Evolutionary conservation across 2,329 filamentous ascomycete genomes (phyloP).

Genomic region (Talaromyces amestolkiae): DNA sequence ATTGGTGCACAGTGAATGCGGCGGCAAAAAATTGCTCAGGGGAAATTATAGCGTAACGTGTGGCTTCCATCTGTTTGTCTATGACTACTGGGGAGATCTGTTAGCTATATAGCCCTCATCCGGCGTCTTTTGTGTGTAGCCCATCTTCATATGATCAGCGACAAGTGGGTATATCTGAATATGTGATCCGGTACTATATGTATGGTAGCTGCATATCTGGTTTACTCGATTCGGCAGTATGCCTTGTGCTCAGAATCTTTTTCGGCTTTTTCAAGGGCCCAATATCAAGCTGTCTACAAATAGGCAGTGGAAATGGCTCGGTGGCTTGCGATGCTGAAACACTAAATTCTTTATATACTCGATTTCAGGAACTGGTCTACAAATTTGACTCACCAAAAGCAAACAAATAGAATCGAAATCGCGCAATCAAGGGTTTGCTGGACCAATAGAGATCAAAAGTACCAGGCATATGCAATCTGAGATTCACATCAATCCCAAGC

Average conservation of each 20-base stretch:
- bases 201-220: not conserved
- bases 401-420: not conserved
- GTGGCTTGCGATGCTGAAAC: not conserved
- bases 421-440: not conserved
- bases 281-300: not conserved
- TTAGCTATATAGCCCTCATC: not conserved
- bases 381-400: not conserved
- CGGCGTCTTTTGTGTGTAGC: not conserved
- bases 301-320: not conserved
- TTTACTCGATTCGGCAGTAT: not conserved
- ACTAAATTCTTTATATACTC: not conserved
- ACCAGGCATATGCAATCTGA: not conserved
- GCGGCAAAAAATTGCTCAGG: constrained; percentile 2
- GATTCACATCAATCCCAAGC: not conserved
- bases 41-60: constrained; percentile 6
- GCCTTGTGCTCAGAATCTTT: not conserved
- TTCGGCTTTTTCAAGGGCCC: not conserved
- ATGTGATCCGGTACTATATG: not conserved
- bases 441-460: not conserved
- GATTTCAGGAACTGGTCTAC: not conserved
- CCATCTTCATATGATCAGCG: not conserved
- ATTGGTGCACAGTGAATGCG: constrained; percentile 6
- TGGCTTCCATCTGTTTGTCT: not conserved
- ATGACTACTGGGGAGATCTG: not conserved
- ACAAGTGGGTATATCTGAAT: constrained; percentile 2